Base-by-base conservation (phyloP, 1,284 basidiomycete species). In the Moesziomyces sp. region DNA sequence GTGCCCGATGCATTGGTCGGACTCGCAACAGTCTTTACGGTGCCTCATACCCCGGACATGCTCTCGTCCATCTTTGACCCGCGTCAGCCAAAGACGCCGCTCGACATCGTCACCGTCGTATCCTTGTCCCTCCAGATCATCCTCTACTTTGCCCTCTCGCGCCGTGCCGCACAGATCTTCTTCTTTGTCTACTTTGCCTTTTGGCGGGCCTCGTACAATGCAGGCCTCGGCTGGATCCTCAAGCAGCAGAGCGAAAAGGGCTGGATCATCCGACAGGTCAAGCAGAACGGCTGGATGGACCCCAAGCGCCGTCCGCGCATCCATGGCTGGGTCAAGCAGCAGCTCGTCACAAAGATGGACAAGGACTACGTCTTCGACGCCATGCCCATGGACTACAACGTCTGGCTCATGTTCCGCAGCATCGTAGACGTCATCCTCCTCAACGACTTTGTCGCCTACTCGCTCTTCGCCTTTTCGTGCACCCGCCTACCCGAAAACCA, bases 11-110 rank as follows among this genome's bases (percentile, higher is more conserved):
- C 28, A 21, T 51, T 44, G 5, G 14, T n/a, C 9, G 49, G 28
- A 7, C n/a, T 28, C 46, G 16, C 11, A 40, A 4, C 58, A 74
- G 94, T 97, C 13, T 99, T 99, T 84, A 89, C 90, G 56, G 94
- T 98, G 40, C 96, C 96, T 10, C 92, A 93, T 45, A 99, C 97
- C 0, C 93, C 97, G 83, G 94, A 97, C 84, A 94, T 98, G 62
- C 85, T 99, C 62, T 94, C 94, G 5, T 91, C 92, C 8, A 88
- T 99, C 24, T 92, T 97, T 82, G 89, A 94, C 82, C 97, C 95
- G 3, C 87, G 89, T 5, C 90, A 93, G 78, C 91, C 91, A 4
- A 97, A 97, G 84, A 95, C 94, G 38, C 92, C 95, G 74, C 87
- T 99, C 54, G 96, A 98, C 85, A 84, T 96, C 21, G 86, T 97